Percentiles rank a stretch among this genome's conserved stretches.
Conservation (phyloP, 176 grass and related monocot genomes). For the Carex scoparia region DNA sequence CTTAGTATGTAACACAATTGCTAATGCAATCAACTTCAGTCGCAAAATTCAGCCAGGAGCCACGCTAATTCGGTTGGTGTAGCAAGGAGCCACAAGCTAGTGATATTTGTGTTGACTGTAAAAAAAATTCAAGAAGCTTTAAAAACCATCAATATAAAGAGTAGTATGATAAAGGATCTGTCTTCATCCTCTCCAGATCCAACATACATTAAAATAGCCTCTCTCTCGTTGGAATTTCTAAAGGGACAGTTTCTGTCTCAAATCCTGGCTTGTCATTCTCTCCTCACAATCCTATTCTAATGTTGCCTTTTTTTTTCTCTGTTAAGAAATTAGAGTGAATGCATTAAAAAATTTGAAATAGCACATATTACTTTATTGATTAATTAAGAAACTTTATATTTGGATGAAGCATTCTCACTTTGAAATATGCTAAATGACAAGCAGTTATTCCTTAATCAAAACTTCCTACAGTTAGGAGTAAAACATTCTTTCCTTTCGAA, state of each 20-base stretch:
- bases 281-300: constrained; percentile 23
- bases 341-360: too few species aligned
- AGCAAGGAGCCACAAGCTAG: too few species aligned
- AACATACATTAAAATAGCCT: constrained; percentile 55
- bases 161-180: constrained; percentile 34
- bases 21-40: too few species aligned
- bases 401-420: too few species aligned
- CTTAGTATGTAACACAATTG: too few species aligned
- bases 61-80: too few species aligned
- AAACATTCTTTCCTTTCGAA: neutral
- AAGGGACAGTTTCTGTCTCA: constrained; percentile 78
- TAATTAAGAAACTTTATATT: too few species aligned
- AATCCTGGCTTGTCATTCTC: constrained; percentile 75
- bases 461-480: neutral
- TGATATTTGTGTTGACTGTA: too few species aligned
- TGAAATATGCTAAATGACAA: constrained; percentile 61
- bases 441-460: constrained; percentile 24
- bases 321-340: too few species aligned
- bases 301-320: too few species aligned
- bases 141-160: constrained; percentile 32
- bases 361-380: too few species aligned
- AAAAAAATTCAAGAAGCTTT: constrained; percentile 5
- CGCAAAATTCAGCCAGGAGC: too few species aligned
- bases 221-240: constrained; percentile 78
- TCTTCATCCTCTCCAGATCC: constrained; percentile 38